Base-by-base conservation (phyloP, 2,329 filamentous ascomycete genomes). In the Diaporthe caulivora region DNA sequence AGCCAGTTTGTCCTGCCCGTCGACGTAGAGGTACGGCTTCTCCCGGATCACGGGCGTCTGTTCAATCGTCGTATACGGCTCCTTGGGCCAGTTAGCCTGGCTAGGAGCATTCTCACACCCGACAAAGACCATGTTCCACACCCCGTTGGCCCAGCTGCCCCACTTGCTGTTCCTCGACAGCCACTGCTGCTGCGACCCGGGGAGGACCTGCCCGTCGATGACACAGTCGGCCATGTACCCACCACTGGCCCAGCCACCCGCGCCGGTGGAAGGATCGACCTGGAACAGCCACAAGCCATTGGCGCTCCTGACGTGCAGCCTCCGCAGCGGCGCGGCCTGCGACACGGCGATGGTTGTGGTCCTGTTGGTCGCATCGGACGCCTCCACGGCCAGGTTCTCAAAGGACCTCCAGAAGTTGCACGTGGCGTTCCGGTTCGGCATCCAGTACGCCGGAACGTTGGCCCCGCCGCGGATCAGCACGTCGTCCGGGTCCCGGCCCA, bases 51-150 rank as follows among this genome's bases (percentile, higher is more conserved):
- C 21, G 6, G 80, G 80, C 7, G 80, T 81, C 24, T 58, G 72
- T 1, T 78, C 77, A 18, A 82, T 34, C 24, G 78, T 80, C n/a
- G 80, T 81, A 70, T 82, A 81, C 17, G 80, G 75, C 29, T 74
- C 75, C 17, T 62, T 65, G 15, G 80, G 80, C 42, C 79, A 82
- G 40, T 77, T 76, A 18, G 76, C 77, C 65, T 79, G 76, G 60
- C 75, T 76, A 3, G 80, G 80, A n/a, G 80, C 77, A 58, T 77
- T 76, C 4, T 73, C 67, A 29, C 80, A 80, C 8, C 80, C 80
- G 9, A 81, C 78, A 29, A 81, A 81, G 9, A 81, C 80, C 80
- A 81, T 81, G 34, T 81, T 81, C 80, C 80, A 81, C 2, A 81
- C 80, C 17, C 76, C 80, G 47, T 81, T 81, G 1, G 80, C 78